phyloP scores from a whole-genome alignment of 31 red algal species.

The Endocladia muricata region DNA sequence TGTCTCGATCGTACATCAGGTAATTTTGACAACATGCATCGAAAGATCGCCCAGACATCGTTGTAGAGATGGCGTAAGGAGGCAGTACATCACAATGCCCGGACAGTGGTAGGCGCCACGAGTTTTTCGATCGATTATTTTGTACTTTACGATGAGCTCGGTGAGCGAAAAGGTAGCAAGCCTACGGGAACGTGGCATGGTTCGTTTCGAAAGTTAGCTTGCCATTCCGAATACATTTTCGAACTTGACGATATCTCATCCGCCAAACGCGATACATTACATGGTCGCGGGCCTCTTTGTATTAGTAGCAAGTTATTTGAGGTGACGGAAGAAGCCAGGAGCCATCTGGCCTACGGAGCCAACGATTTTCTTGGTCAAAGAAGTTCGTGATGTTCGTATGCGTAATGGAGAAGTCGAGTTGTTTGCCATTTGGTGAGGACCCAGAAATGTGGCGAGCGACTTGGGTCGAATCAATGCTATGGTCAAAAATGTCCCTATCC shows the following conservation, averaged over 20 bases:
- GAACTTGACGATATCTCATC: not conserved
- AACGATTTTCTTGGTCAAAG: not conserved
- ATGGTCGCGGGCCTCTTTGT: not conserved
- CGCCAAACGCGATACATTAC: not conserved
- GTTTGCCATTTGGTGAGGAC: conserved; percentile 17
- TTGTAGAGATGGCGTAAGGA: not conserved
- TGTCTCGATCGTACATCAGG: not conserved
- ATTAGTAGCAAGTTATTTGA: conserved; percentile 16
- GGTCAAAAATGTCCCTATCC: conserved; percentile 14
- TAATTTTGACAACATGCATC: not conserved
- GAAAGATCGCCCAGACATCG: not conserved
- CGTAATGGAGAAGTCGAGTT: not conserved
- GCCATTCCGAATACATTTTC: conserved; percentile 1
- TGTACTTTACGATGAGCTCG: not conserved
- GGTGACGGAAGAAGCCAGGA: conserved; percentile 13
- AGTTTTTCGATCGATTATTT: conserved; percentile 3
- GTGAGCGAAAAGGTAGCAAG: not conserved
- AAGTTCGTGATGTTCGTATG: not conserved
- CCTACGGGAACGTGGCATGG: not conserved
- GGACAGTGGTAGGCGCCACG: not conserved
- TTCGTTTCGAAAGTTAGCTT: not conserved
- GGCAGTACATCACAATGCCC: not conserved
- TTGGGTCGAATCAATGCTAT: conserved; percentile 14
- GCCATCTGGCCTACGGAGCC: conserved; percentile 23
- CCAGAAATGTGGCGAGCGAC: conserved; percentile 12